Conservation (phyloP, 1,284 basidiomycete species). For the Xanthoconium separans region DNA sequence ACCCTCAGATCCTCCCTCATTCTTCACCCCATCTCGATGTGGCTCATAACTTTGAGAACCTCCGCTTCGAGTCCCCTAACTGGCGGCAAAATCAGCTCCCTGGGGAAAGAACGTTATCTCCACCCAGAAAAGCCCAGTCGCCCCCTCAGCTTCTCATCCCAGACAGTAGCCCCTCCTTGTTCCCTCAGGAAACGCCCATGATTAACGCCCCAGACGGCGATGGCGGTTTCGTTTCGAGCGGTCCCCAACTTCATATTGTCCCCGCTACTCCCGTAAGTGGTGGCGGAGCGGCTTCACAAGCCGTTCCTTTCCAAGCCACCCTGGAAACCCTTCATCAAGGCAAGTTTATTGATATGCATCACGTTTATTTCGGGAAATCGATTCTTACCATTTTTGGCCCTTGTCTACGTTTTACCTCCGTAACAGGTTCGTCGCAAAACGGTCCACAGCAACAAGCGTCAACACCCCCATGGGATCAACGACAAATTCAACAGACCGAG, state of each 20-base stretch:
- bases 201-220: constrained; percentile 70
- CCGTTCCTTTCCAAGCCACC: constrained; percentile 49
- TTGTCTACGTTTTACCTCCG: constrained; percentile 25
- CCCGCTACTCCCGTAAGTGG: constrained; percentile 78
- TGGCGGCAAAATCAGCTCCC: constrained; percentile 54
- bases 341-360: constrained; percentile 35
- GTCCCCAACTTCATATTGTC: constrained; percentile 70
- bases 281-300: constrained; percentile 46
- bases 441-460: constrained; percentile 33
- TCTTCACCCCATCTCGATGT: constrained; percentile 56
- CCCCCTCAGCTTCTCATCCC: constrained; percentile 72
- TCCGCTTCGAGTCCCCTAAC: constrained; percentile 62
- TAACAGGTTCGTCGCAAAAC: constrained; percentile 32
- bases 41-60: constrained; percentile 54
- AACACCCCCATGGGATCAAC: constrained; percentile 36
- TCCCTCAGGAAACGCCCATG: constrained; percentile 42
- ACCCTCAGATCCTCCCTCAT: constrained; percentile 36
- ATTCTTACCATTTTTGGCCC: constrained; percentile 28
- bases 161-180: constrained; percentile 37
- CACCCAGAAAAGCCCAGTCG: constrained; percentile 57
- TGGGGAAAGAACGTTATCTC: constrained; percentile 39
- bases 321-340: constrained; percentile 51
- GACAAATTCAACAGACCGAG: constrained; percentile 37
- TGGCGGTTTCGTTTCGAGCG: constrained; percentile 44
- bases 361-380: constrained; percentile 33